phyloP scores from a whole-genome alignment of 768 basidiomycete genomes.

The Lactarius akahatsu region DNA sequence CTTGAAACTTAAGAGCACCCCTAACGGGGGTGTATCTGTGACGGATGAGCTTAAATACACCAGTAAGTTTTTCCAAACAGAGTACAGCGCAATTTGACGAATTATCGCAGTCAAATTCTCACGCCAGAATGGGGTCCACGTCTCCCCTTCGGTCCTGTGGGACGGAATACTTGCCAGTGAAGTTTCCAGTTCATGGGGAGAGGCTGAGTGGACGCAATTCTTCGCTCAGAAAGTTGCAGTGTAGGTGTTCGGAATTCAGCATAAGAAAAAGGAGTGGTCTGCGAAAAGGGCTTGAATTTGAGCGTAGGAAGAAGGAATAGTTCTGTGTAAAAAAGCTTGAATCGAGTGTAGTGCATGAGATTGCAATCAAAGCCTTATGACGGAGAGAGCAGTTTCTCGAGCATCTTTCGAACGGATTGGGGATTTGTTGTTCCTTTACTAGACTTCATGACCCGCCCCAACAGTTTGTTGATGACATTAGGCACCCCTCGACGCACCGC shows the following conservation, averaged over 20 bases:
- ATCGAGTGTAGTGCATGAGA: background rate
- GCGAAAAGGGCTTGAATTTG: constrained; percentile 1
- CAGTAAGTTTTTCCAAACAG: constrained; percentile 47
- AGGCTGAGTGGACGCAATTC: constrained; percentile 78
- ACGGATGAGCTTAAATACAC: constrained; percentile 88
- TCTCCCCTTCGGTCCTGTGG: constrained; percentile 80
- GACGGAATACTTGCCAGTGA: constrained; percentile 72
- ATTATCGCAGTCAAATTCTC: constrained; percentile 75
- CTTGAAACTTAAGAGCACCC: constrained; percentile 56
- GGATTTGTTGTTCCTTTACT: constrained; percentile 82
- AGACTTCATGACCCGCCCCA: constrained; percentile 83
- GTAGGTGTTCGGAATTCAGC: constrained; percentile 33
- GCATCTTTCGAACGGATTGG: constrained; percentile 47
- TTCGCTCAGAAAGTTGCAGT: constrained; percentile 55
- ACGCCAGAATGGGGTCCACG: constrained; percentile 89
- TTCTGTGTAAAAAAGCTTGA: constrained; percentile 3
- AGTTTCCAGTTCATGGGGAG: constrained; percentile 79
- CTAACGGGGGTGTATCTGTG: constrained; percentile 80
- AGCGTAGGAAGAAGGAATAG: background rate
- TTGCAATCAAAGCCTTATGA: background rate
- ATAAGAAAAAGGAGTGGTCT: background rate
- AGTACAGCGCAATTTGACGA: background rate
- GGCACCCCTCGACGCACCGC: constrained; percentile 65
- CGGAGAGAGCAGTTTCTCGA: constrained; percentile 47
- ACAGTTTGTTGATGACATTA: constrained; percentile 78